Percentiles rank a stretch among this genome's conserved stretches.
Evolutionary conservation across 1,284 basidiomycete genomes (phyloP).

Genomic region (Cryptococcus sp.): DNA sequence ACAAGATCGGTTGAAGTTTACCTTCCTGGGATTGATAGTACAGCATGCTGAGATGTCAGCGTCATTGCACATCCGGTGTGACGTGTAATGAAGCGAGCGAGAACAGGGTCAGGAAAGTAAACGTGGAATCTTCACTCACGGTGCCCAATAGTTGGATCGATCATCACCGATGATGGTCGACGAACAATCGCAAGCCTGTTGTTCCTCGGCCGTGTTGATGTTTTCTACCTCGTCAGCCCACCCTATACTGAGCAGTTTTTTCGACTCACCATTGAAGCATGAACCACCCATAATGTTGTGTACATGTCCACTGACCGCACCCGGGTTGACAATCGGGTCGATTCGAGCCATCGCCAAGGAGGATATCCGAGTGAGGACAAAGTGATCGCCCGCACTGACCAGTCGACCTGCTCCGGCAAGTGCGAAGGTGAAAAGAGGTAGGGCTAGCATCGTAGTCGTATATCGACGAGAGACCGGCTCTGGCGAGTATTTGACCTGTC

Average conservation of each 20-base stretch:
- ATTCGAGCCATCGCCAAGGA: slow-evolving; percentile 36
- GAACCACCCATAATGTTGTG: slow-evolving; percentile 44
- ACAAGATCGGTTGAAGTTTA: slow-evolving; percentile 27
- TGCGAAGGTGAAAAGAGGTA: neutral
- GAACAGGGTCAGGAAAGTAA: neutral
- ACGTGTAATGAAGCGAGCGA: too few species aligned
- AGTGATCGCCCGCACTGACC: slow-evolving; percentile 19
- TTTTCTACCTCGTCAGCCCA: slow-evolving; percentile 9
- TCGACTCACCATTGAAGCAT: slow-evolving; percentile 29
- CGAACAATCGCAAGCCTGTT: slow-evolving; percentile 28
- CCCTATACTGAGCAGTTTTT: neutral
- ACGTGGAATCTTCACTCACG: slow-evolving; percentile 11
- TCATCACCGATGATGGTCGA: slow-evolving; percentile 30
- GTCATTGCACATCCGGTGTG: too few species aligned
- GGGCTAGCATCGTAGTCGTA: neutral
- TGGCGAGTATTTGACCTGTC: too few species aligned
- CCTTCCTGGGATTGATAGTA: slow-evolving; percentile 28
- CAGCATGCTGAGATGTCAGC: slow-evolving; percentile 14
- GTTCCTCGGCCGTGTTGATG: slow-evolving; percentile 20
- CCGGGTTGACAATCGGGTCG: slow-evolving; percentile 47
- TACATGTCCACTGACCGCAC: slow-evolving; percentile 36
- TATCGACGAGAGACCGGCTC: too few species aligned
- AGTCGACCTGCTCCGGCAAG: neutral
- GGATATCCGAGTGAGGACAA: slow-evolving; percentile 27
- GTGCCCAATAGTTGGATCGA: slow-evolving; percentile 43